phyloP scores from a whole-genome alignment of 2,329 filamentous ascomycete genomes.

The Volutella citrinella region DNA sequence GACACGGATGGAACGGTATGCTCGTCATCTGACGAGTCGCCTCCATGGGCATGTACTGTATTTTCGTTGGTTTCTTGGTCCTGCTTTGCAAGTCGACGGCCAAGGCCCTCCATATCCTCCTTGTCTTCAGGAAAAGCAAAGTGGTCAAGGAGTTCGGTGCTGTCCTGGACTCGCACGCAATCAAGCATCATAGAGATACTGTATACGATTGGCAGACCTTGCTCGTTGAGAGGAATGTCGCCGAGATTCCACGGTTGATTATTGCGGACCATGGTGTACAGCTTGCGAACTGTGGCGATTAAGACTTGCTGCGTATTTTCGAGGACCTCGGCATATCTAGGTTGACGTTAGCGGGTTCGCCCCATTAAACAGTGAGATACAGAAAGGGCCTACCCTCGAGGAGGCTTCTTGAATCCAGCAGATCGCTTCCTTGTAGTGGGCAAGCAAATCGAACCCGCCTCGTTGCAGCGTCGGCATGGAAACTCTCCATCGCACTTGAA shows the following conservation, averaged over 20 bases:
- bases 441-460: slow-evolving; percentile 54
- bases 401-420: slow-evolving; percentile 56
- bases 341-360: background rate
- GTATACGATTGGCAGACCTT: slow-evolving; percentile 54
- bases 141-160: slow-evolving; percentile 47
- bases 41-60: too few species aligned
- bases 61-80: too few species aligned
- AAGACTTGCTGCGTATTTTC: slow-evolving; percentile 57
- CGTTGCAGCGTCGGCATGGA: slow-evolving; percentile 56
- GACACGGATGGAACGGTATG: too few species aligned
- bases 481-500: slow-evolving; percentile 54
- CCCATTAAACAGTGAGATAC: background rate
- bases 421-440: slow-evolving; percentile 56
- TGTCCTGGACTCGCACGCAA: slow-evolving; percentile 52
- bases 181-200: slow-evolving; percentile 55
- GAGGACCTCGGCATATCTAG: slow-evolving; percentile 53
- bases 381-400: slow-evolving; percentile 34
- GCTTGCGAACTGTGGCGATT: slow-evolving; percentile 55
- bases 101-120: slow-evolving; percentile 38
- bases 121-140: slow-evolving; percentile 53
- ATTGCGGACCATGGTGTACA: slow-evolving; percentile 53
- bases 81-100: background rate
- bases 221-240: slow-evolving; percentile 53
- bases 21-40: too few species aligned
- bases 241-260: slow-evolving; percentile 52